These are phyloP conservation scores for Henningerozyma blattae DNA, from an alignment of 805 yeast genomes.

Conservation along the genomic window DNA sequence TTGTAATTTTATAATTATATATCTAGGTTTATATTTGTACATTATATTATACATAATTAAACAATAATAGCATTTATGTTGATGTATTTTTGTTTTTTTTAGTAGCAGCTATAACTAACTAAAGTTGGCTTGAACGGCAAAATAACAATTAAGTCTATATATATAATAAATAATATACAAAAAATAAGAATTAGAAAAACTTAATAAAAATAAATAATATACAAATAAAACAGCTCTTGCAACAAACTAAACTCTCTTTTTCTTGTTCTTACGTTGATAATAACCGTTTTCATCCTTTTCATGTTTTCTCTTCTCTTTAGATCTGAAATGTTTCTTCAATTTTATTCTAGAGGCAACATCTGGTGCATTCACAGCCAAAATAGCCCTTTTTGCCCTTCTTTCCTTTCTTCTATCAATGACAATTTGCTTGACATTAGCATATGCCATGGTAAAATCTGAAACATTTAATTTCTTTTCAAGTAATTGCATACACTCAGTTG, in stretches of 20 bases:
- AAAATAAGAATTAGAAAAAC: no score
- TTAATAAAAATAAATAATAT: no score
- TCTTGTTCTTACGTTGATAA: conserved; percentile 53
- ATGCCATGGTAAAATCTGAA: conserved; percentile 49
- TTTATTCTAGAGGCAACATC: conserved; percentile 71
- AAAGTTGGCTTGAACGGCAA: no score
- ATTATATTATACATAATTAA: no score
- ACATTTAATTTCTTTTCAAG: conserved; percentile 61
- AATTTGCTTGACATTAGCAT: conserved; percentile 48
- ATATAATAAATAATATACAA: no score
- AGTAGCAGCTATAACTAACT: no score
- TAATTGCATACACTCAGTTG: conserved; percentile 56
- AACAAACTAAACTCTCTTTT: conserved; percentile 18
- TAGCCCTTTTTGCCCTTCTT: conserved; percentile 63
- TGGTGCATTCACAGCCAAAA: conserved; percentile 66
- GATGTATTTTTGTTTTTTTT: no score
- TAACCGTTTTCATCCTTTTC: conserved; percentile 68
- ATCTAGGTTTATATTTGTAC: no score
- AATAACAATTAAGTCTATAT: no score
- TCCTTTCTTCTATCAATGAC: conserved; percentile 59
- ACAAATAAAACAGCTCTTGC: no score
- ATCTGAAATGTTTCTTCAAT: conserved; percentile 60
- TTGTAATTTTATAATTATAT: no score
- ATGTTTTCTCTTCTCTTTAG: conserved; percentile 65
- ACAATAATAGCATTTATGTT: no score